phyloP scores from a whole-genome alignment of 768 basidiomycete species.

The Clitopilus hobsonii region DNA sequence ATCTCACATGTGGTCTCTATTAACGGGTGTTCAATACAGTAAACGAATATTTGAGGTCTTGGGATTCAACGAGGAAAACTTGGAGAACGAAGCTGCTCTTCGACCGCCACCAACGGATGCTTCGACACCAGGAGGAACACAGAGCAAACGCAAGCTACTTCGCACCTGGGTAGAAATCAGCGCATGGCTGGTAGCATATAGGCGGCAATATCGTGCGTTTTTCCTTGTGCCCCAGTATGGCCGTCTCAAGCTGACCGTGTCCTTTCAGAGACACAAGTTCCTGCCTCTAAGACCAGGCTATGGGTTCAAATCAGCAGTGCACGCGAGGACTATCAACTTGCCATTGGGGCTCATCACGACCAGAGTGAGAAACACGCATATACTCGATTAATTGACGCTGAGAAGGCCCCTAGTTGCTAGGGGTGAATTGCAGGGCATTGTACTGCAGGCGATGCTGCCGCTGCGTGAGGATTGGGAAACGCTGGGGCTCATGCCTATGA shows the following conservation, averaged over 20 bases:
- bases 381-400: neutral
- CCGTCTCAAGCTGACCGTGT: neutral
- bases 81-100: slow-evolving; percentile 39
- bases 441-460: slow-evolving; percentile 31
- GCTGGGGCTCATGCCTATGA: slow-evolving; percentile 64
- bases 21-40: slow-evolving; percentile 17
- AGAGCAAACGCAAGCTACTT: slow-evolving; percentile 57
- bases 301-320: slow-evolving; percentile 50
- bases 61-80: slow-evolving; percentile 35
- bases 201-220: slow-evolving; percentile 40
- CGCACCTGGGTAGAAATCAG: slow-evolving; percentile 78
- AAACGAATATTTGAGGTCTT: slow-evolving; percentile 40
- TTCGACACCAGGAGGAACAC: slow-evolving; percentile 37
- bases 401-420: slow-evolving; percentile 40
- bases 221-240: slow-evolving; percentile 3
- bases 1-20: neutral
- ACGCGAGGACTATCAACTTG: slow-evolving; percentile 68
- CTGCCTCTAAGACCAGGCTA: slow-evolving; percentile 25
- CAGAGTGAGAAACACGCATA: slow-evolving; percentile 49
- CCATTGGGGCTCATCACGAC: slow-evolving; percentile 71
- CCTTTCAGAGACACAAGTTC: neutral
- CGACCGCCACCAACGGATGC: slow-evolving; percentile 53
- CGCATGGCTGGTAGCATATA: slow-evolving; percentile 62
- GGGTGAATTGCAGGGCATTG: slow-evolving; percentile 37
- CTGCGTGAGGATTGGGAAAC: slow-evolving; percentile 36